These are phyloP conservation scores for Mallotus japonicus DNA, from an alignment of 441 rosid species.

Conservation along the genomic window DNA sequence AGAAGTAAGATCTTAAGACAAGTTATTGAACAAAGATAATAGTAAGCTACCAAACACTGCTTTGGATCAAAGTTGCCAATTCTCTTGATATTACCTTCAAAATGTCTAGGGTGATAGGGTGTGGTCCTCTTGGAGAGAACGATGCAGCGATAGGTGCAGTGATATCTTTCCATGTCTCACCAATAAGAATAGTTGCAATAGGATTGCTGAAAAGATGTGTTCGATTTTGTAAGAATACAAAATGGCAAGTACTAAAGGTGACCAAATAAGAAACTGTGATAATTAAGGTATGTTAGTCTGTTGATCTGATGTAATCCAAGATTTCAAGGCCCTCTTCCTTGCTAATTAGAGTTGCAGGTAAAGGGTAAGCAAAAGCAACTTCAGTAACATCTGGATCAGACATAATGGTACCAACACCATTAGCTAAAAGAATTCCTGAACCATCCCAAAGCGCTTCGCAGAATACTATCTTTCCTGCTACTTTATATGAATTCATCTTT, in stretches of 20 bases:
- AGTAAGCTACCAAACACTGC: too few species aligned
- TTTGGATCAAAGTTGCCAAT: neutral
- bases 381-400: constrained; percentile 19
- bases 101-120: constrained; percentile 50
- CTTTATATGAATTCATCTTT: constrained; percentile 32
- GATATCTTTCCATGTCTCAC: constrained; percentile 40
- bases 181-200: constrained; percentile 59
- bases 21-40: neutral
- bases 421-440: constrained; percentile 16
- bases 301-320: constrained; percentile 57
- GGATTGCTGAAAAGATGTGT: constrained; percentile 45
- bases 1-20: neutral
- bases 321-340: constrained; percentile 48
- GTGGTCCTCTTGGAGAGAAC: constrained; percentile 83
- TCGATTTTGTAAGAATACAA: too few species aligned
- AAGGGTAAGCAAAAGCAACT: constrained; percentile 34
- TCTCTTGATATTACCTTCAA: constrained; percentile 50
- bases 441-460: constrained; percentile 41
- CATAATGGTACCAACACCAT: constrained; percentile 29
- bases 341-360: constrained; percentile 47
- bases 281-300: constrained; percentile 36
- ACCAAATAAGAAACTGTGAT: too few species aligned
- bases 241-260: too few species aligned
- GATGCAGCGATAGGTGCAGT: constrained; percentile 62
- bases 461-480: constrained; percentile 58